Evolutionary conservation across 2,329 filamentous ascomycete genomes (phyloP).

Genomic region (Paracoccidioides lutzii): DNA sequence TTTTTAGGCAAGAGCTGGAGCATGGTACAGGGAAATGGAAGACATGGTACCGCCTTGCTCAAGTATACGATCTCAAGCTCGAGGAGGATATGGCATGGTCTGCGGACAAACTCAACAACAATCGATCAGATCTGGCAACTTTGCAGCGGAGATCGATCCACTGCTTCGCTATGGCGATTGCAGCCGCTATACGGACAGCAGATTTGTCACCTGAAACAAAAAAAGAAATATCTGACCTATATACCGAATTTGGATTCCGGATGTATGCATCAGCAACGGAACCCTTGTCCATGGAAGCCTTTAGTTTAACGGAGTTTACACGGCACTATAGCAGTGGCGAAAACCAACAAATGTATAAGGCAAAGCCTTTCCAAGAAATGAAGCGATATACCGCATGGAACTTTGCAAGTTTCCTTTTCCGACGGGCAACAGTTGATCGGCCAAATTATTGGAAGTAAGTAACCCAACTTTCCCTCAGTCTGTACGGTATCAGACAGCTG

Average conservation of each 20-base stretch:
- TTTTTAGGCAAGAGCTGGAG: constrained; percentile 69
- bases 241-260: constrained; percentile 54
- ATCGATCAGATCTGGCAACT: constrained; percentile 58
- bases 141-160: constrained; percentile 72
- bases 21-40: constrained; percentile 76
- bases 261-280: constrained; percentile 57
- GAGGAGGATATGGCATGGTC: constrained; percentile 82
- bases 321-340: constrained; percentile 47
- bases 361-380: constrained; percentile 44
- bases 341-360: constrained; percentile 43
- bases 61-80: constrained; percentile 76
- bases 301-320: constrained; percentile 48
- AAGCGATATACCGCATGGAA: constrained; percentile 51
- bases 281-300: constrained; percentile 55
- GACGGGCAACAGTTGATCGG: constrained; percentile 44
- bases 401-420: constrained; percentile 49
- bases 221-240: constrained; percentile 50
- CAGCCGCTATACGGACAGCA: constrained; percentile 45
- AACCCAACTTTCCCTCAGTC: neutral
- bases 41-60: constrained; percentile 76
- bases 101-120: constrained; percentile 81
- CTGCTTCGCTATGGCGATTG: constrained; percentile 60
- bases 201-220: constrained; percentile 42
- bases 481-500: constrained; percentile 8
- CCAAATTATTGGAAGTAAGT: constrained; percentile 51